These are phyloP conservation scores for Ascochyta lentis DNA, from an alignment of 2,329 filamentous ascomycete species.

Conservation along the genomic window DNA sequence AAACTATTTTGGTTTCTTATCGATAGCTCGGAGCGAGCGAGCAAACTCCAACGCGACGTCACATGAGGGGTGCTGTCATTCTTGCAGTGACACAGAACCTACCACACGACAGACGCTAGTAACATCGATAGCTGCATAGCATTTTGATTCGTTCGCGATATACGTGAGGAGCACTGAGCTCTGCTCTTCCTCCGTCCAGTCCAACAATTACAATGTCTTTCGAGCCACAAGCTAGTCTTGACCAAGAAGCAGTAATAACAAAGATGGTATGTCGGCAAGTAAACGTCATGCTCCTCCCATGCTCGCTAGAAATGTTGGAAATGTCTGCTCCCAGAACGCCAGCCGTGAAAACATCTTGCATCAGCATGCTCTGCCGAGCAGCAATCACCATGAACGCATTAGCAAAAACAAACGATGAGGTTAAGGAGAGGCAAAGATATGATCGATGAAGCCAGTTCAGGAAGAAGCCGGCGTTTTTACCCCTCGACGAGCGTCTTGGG, in stretches of 20 bases:
- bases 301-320: constrained; percentile 49
- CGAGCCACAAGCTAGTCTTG: constrained; percentile 16
- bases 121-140: neutral
- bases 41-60: constrained; percentile 26
- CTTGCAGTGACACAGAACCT: neutral
- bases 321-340: constrained; percentile 42
- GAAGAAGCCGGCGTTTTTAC: constrained; percentile 48
- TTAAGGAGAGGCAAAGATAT: constrained; percentile 29
- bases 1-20: constrained; percentile 35
- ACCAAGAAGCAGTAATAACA: constrained; percentile 23
- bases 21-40: constrained; percentile 29
- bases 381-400: constrained; percentile 34
- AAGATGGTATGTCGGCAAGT: constrained; percentile 44
- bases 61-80: constrained; percentile 15
- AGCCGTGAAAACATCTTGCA: constrained; percentile 28
- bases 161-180: constrained; percentile 7
- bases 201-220: constrained; percentile 37
- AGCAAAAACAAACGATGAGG: constrained; percentile 33
- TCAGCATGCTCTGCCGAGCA: constrained; percentile 26
- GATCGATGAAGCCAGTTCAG: constrained; percentile 31
- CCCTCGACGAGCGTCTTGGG: constrained; percentile 85
- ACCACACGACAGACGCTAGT: too few species aligned
- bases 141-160: constrained; percentile 12
- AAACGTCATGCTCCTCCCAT: constrained; percentile 47
- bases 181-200: constrained; percentile 19